Percentiles rank a stretch among this genome's conserved stretches.
phyloP scores from a whole-genome alignment of 2,329 filamentous ascomycete genomes.

The Xylaria sp. region DNA sequence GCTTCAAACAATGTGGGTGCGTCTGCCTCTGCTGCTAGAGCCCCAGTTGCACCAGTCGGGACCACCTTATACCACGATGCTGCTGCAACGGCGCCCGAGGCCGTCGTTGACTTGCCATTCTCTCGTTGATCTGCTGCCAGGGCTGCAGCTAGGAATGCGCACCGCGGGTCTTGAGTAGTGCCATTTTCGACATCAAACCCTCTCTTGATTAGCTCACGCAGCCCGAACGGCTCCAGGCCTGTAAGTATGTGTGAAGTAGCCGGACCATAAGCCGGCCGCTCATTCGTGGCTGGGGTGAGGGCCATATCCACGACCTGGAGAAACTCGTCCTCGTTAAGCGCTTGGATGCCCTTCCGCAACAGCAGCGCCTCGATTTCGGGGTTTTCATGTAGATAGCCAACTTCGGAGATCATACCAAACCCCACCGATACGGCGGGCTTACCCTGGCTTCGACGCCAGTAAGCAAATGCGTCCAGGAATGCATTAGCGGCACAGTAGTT shows the following conservation, averaged over 20 bases:
- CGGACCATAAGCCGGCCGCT: not conserved
- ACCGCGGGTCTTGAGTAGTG: conserved; percentile 18
- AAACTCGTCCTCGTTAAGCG: conserved; percentile 32
- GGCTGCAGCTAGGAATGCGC: too few species aligned
- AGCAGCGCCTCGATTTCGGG: conserved; percentile 29
- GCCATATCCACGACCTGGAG: conserved; percentile 37
- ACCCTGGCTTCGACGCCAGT: conserved; percentile 34
- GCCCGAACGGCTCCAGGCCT: conserved; percentile 24
- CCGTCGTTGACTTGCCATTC: too few species aligned
- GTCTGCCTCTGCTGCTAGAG: not conserved
- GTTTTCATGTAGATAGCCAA: conserved; percentile 42
- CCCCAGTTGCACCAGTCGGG: not conserved
- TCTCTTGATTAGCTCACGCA: conserved; percentile 22
- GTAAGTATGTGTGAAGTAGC: conserved; percentile 30
- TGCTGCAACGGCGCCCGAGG: too few species aligned
- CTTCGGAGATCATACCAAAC: conserved; percentile 43
- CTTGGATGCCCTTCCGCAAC: conserved; percentile 28
- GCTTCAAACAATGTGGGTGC: not conserved
- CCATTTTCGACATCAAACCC: conserved; percentile 26
- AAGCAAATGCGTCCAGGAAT: conserved; percentile 43
- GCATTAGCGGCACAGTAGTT: conserved; percentile 46
- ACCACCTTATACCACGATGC: conserved; percentile 1
- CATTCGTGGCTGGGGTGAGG: conserved; percentile 24
- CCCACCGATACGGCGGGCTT: conserved; percentile 33
- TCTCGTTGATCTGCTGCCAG: too few species aligned